Percentiles rank a stretch among this genome's conserved stretches.
Evolutionary conservation across 2,329 filamentous ascomycete genomes (phyloP).

Genomic region (Botryotinia convoluta): DNA sequence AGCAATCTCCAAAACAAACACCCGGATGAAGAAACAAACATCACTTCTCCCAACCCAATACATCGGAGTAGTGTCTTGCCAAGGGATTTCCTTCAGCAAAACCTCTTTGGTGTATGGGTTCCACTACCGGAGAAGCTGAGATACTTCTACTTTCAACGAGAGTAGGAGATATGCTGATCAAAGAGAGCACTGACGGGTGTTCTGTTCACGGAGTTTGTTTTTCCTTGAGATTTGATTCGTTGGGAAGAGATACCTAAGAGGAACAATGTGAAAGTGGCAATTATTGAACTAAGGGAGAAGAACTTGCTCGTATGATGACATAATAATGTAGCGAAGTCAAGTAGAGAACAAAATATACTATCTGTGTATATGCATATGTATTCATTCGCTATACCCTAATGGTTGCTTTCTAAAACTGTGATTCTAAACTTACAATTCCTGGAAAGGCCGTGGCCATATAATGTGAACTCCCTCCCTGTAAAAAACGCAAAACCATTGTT

Average conservation of each 20-base stretch:
- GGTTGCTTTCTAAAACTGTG: neutral
- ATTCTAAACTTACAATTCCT: constrained; percentile 11
- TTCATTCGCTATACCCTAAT: neutral
- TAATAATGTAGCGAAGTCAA: neutral
- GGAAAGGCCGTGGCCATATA: neutral
- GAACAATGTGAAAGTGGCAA: neutral
- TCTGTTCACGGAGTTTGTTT: neutral
- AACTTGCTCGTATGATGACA: neutral
- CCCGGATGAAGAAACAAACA: constrained; percentile 35
- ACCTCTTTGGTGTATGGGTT: constrained; percentile 25
- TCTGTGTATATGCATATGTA: neutral
- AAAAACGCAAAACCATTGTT: neutral
- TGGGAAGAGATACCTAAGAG: neutral
- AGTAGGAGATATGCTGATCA: constrained; percentile 32
- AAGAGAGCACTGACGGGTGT: constrained; percentile 38
- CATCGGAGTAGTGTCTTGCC: constrained; percentile 29
- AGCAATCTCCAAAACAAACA: constrained; percentile 6
- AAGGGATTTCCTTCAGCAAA: constrained; percentile 21
- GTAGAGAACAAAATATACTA: neutral
- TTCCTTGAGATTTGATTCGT: neutral
- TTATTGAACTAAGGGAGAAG: neutral
- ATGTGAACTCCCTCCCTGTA: neutral
- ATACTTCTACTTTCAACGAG: neutral
- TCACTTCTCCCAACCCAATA: constrained; percentile 22
- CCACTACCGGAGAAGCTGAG: constrained; percentile 26